phyloP scores from a whole-genome alignment of 75 land plant genomes.

The Selaginella tamariscina region DNA sequence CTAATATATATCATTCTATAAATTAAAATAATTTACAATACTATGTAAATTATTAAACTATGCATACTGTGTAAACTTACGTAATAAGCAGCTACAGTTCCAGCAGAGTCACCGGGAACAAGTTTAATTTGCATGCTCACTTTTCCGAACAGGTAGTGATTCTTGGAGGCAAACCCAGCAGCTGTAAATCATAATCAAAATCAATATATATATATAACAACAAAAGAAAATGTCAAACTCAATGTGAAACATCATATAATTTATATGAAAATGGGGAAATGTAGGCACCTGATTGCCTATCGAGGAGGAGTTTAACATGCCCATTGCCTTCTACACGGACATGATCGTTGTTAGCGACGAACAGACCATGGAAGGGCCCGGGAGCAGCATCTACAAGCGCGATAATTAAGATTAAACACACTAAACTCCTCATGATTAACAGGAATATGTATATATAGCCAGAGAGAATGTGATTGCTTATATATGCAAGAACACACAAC shows the following conservation, averaged over 20 bases:
- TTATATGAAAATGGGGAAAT: too few species aligned
- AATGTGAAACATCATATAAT: not conserved
- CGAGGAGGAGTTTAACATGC: not conserved
- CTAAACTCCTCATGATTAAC: too few species aligned
- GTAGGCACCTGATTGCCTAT: not conserved
- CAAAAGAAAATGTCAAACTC: not conserved
- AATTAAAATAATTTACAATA: too few species aligned
- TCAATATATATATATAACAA: not conserved
- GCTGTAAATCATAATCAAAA: not conserved
- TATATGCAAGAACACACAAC: too few species aligned
- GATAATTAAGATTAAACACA: too few species aligned
- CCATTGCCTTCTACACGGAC: not conserved
- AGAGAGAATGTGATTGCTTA: too few species aligned
- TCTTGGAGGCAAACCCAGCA: not conserved
- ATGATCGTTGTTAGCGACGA: not conserved
- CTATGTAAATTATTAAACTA: too few species aligned
- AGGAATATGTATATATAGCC: too few species aligned
- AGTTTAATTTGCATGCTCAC: not conserved
- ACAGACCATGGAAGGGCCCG: not conserved
- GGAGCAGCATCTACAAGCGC: too few species aligned
- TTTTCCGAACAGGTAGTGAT: not conserved
- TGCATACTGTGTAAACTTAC: not conserved
- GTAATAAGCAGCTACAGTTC: not conserved
- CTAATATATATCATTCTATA: not conserved
- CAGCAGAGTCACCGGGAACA: conserved; percentile 1